Base-by-base conservation (phyloP, 2,329 filamentous ascomycete species). In the Aspergillus flavus region DNA sequence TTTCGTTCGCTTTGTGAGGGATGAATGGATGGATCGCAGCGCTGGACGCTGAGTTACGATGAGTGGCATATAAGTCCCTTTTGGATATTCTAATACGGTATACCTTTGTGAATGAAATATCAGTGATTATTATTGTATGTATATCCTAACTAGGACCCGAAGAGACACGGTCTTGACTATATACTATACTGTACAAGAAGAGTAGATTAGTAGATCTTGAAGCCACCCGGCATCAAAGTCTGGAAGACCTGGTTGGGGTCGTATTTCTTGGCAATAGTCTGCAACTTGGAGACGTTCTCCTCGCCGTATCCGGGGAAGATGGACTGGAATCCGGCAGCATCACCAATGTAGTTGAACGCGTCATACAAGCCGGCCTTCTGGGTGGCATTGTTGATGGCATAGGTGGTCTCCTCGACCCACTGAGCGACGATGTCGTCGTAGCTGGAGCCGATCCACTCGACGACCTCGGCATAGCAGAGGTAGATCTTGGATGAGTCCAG, bases 401-500 rank as follows among this genome's bases (percentile, higher is more conserved):
- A 77, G 57, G 62, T 78, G 34, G 73, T 74, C 19, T 73, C 66
- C 50, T 71, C 67, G 14, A 78, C 64, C 73, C 72, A 80, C 2
- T 68, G 67, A 41, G 72, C 71, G 6, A 82, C 70, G 30, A 70
- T 66, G 1, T 70, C 64, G 52, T 73, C 69, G 45, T 73, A 73
- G 12, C 64, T 66, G 0, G 66, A 66, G 2, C 70, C 72, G 1
- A 77, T 69, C 59, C 78, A 78, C 59, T 76, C 68, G 34, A 80
- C 74, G 19, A 75, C 75, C 61, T 77, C 76, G 1, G 73, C 76
- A 3, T 77, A 80, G 64, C 77, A 76, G 19, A 78, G 72, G n/a
- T 78, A 79, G n/a, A 81, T 66, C 36, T 75, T 72, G 16, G 77
- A 69, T 0, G 69, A 48, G 52, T 74, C 68, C 7, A 73, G 65